Evolutionary conservation across 2,329 filamentous ascomycete genomes (phyloP), one percentile per base, ranked within the genome.

Genomic region (Trichoderma endophyticum): DNA sequence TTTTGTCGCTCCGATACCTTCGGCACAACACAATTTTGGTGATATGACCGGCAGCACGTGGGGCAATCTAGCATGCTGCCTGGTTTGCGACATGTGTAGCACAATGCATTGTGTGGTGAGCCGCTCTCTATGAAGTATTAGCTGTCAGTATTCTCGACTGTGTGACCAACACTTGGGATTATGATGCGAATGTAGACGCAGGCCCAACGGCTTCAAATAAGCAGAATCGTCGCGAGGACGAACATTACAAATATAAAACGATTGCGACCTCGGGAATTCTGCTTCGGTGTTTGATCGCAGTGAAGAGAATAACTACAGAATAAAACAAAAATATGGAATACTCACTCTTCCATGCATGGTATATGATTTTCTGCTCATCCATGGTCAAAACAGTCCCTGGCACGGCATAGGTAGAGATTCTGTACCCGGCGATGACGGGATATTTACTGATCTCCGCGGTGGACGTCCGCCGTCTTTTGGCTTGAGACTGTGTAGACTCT

Each of bases 11-110:
- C 65, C 11, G 34, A 2, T 5, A 15, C 8, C 34, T 59, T 30
- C 3, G 65, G 32, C 2, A 59, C 7, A 21, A 68, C 26, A 36
- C 65, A 68, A 6, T 26, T 14, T 48, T 59, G 51, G 24, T 68
- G 65, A 43, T 59, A 68, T 32, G 65, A 68, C 39, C 54, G 54
- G 26, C 65, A 68, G 7, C 65, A 68, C 8, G 65, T n/a, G 18
- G 1, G 3, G 24, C 65, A 68, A 48, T 68, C 2, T 11, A 68
- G n/a, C 7, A 60, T 60, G 24, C 12, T 68, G 21, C 65, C 65
- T 12, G 65, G 65, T n/a, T 68, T 68, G 34, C 65, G 65, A 34
- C 65, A 68, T 4, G 32, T 68, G 14, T 68, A 68, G 51, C 65
- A 68, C 15, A 60, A 12, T 14, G 54, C 21, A 28, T 68, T 68